A percentile compares a stretch with the other conserved stretches of the same genome.
These are phyloP conservation scores for Podospora appendiculata DNA, from an alignment of 495 filamentous ascomycete genomes.

Conservation along the genomic window DNA sequence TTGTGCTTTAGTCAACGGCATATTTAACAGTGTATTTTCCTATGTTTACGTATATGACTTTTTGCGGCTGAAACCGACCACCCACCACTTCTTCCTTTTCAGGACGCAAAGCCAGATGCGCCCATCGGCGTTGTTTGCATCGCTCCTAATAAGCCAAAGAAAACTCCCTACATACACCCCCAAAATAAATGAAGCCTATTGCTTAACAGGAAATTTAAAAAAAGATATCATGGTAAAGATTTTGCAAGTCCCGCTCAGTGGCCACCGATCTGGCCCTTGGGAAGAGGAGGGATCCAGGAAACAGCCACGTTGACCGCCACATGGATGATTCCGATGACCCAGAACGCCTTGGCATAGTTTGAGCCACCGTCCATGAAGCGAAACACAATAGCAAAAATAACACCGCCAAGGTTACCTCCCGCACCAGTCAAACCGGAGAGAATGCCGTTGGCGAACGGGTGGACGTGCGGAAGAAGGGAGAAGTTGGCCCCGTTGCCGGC, in stretches of 20 bases:
- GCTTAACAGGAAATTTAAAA: neutral
- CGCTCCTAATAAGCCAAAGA: too few relatives aligned
- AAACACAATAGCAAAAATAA: slow-evolving; percentile 82
- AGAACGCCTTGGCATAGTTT: slow-evolving; percentile 61
- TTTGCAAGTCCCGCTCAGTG: slow-evolving; percentile 20
- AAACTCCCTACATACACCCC: too few relatives aligned
- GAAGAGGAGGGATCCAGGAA: slow-evolving; percentile 66
- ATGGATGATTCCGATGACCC: slow-evolving; percentile 75
- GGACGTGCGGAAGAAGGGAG: slow-evolving; percentile 75
- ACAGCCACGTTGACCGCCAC: slow-evolving; percentile 59
- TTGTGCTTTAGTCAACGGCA: too few relatives aligned
- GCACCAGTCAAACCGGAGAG: slow-evolving; percentile 73
- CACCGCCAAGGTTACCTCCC: slow-evolving; percentile 75
- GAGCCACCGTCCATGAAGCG: slow-evolving; percentile 55
- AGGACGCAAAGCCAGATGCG: too few relatives aligned
- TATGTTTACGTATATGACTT: too few relatives aligned
- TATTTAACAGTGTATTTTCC: too few relatives aligned
- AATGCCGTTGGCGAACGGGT: slow-evolving; percentile 60
- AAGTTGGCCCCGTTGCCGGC: slow-evolving; percentile 83
- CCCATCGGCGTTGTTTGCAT: too few relatives aligned
- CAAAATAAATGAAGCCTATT: neutral
- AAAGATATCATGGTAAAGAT: neutral
- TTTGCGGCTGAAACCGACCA: too few relatives aligned
- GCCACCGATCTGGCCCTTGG: slow-evolving; percentile 60
- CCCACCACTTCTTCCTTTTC: too few relatives aligned